These are phyloP conservation scores for Xylariaceae sp. DNA, from an alignment of 2,329 filamentous ascomycete genomes.

Conservation along the genomic window DNA sequence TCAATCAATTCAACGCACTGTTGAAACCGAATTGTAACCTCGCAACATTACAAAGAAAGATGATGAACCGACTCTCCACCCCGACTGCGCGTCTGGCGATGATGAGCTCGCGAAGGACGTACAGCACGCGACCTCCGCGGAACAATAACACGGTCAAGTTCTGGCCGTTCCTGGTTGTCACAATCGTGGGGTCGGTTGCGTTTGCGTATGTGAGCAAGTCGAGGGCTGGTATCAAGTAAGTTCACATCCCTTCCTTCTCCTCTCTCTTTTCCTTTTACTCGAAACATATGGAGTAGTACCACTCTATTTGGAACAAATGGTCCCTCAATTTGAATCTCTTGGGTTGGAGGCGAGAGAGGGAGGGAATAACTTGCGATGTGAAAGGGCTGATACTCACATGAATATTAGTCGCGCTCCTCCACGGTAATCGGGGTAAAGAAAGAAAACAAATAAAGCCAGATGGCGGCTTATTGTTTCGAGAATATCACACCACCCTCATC, in stretches of 20 bases:
- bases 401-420: neutral
- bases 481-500: too few relatives aligned
- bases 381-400: neutral
- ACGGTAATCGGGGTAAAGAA: neutral
- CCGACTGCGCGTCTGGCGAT: constrained; percentile 2
- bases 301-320: neutral
- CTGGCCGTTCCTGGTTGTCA: constrained; percentile 51
- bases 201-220: constrained; percentile 48
- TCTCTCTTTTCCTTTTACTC: neutral
- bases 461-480: too few relatives aligned
- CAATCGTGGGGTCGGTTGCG: constrained; percentile 43
- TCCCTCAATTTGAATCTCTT: neutral
- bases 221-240: constrained; percentile 47
- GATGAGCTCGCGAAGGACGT: constrained; percentile 29
- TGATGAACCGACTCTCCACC: neutral
- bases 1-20: too few relatives aligned
- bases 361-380: neutral
- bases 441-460: neutral
- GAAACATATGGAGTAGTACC: neutral
- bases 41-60: neutral
- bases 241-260: neutral
- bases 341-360: too few relatives aligned
- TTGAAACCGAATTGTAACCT: neutral
- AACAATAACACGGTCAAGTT: constrained; percentile 45
- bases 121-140: constrained; percentile 39